Percentiles rank a stretch among this genome's conserved stretches.
These are phyloP conservation scores for Chlorella variabilis DNA, from an alignment of 163 green algal species.

Conservation along the genomic window DNA sequence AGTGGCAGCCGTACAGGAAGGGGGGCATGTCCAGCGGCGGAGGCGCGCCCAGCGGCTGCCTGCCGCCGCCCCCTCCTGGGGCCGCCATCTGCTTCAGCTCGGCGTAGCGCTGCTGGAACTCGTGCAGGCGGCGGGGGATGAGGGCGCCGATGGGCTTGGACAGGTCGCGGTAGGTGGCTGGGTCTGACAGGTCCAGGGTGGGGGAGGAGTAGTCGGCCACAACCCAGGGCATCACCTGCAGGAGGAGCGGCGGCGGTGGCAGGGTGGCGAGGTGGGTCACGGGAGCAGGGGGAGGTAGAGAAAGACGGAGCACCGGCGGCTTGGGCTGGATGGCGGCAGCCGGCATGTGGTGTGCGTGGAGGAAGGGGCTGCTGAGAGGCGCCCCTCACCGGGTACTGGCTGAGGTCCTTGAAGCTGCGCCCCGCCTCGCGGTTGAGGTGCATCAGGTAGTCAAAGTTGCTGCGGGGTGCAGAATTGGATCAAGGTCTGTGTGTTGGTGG, in stretches of 20 bases:
- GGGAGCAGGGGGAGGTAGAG: no score
- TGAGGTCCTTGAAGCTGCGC: constrained; percentile 93
- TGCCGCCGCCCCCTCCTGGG: neutral
- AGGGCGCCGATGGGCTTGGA: constrained; percentile 94
- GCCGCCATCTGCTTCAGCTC: constrained; percentile 39
- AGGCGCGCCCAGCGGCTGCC: neutral
- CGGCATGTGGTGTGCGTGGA: no score
- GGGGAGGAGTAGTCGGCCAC: constrained; percentile 76
- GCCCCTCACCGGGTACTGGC: constrained; percentile 93
- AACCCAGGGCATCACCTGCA: constrained; percentile 85
- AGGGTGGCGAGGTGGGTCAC: neutral
- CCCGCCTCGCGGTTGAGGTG: constrained; percentile 88
- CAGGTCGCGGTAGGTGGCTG: constrained; percentile 83
- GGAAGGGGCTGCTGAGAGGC: neutral
- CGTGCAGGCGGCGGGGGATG: constrained; percentile 69
- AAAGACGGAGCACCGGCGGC: no score
- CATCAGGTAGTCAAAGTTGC: constrained; percentile 95
- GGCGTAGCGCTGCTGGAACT: constrained; percentile 29
- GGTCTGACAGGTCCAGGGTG: constrained; percentile 78
- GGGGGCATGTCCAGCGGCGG: constrained; percentile 47
- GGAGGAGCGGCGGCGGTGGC: neutral
- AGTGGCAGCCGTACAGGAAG: constrained; percentile 98
- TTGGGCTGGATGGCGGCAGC: no score
- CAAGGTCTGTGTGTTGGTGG: no score
- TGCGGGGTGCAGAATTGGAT: neutral